A percentile compares a stretch with the other conserved stretches of the same genome.
phyloP scores from a whole-genome alignment of 2,329 filamentous ascomycete species.

The Diplodia mutila region DNA sequence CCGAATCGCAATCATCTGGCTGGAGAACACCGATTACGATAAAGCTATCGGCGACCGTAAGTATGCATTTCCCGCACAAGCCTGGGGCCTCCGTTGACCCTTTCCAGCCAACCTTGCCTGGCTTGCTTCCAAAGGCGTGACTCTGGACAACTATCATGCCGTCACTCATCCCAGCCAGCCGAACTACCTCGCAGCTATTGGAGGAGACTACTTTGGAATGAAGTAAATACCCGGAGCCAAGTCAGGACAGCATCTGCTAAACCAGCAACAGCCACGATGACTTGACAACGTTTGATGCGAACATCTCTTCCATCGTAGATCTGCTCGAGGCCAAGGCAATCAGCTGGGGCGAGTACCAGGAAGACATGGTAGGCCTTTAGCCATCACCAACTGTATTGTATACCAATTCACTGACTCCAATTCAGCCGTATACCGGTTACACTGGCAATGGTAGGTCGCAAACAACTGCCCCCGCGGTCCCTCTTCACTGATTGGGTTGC shows the following conservation, averaged over 20 bases:
- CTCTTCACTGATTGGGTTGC: conserved; percentile 45
- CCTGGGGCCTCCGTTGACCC: conserved; percentile 31
- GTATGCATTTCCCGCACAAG: conserved; percentile 33
- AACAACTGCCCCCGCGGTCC: neutral
- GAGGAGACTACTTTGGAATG: conserved; percentile 75
- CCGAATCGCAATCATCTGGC: conserved; percentile 72
- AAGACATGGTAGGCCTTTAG: conserved; percentile 61
- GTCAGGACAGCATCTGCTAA: neutral
- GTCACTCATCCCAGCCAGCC: conserved; percentile 75
- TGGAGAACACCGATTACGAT: conserved; percentile 75
- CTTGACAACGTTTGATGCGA: conserved; percentile 61
- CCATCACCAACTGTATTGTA: neutral
- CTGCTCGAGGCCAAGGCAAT: conserved; percentile 48
- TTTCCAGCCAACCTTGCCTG: conserved; percentile 55
- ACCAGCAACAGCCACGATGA: conserved; percentile 48
- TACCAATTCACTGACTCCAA: neutral
- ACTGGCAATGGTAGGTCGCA: conserved; percentile 62
- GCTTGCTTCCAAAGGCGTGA: conserved; percentile 65
- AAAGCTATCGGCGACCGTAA: conserved; percentile 65
- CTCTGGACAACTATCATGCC: conserved; percentile 58
- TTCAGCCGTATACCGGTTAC: conserved; percentile 36
- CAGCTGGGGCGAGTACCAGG: conserved; percentile 68
- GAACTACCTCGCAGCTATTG: conserved; percentile 72
- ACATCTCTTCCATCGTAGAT: conserved; percentile 47
- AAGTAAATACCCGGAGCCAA: conserved; percentile 33